Conservation (phyloP, 2,329 filamentous ascomycete species). For the Pyricularia sp. region DNA sequence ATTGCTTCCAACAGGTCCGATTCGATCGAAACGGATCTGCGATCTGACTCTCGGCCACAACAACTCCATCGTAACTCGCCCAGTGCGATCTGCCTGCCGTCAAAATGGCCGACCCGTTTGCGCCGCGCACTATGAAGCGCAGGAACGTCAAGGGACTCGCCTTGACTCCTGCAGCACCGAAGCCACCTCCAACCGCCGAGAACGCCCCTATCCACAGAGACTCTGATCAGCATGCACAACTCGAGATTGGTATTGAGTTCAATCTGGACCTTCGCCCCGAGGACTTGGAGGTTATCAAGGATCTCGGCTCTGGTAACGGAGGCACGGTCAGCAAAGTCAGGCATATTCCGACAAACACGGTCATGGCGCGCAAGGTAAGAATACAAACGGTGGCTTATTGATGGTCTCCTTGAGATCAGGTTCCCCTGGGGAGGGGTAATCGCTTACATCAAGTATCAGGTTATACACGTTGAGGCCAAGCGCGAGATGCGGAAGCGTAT, state of each 20-base stretch:
- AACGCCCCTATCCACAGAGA: constrained; percentile 41
- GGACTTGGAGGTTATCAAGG: constrained; percentile 86
- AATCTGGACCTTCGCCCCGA: constrained; percentile 86
- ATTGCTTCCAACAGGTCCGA: neutral
- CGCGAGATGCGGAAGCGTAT: constrained; percentile 96
- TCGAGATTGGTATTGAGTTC: constrained; percentile 97
- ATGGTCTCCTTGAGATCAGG: neutral
- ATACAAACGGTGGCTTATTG: neutral
- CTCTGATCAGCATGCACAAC: constrained; percentile 51
- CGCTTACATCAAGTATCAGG: constrained; percentile 38
- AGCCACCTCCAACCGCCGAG: constrained; percentile 62
- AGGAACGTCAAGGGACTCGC: constrained; percentile 96
- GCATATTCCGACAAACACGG: constrained; percentile 86
- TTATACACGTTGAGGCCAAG: constrained; percentile 97
- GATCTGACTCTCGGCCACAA: neutral
- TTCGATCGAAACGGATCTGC: neutral
- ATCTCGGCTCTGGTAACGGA: constrained; percentile 91
- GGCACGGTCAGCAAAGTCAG: constrained; percentile 97
- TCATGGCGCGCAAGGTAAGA: constrained; percentile 92
- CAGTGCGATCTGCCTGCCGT: neutral
- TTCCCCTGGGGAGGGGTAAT: neutral
- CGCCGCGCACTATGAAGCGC: constrained; percentile 83
- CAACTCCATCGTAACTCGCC: neutral
- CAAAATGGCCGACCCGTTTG: constrained; percentile 52
- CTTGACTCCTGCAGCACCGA: constrained; percentile 68